These are phyloP conservation scores for Wickerhamiella vanderwaltii DNA, from an alignment of 805 yeast genomes.

Conservation along the genomic window DNA sequence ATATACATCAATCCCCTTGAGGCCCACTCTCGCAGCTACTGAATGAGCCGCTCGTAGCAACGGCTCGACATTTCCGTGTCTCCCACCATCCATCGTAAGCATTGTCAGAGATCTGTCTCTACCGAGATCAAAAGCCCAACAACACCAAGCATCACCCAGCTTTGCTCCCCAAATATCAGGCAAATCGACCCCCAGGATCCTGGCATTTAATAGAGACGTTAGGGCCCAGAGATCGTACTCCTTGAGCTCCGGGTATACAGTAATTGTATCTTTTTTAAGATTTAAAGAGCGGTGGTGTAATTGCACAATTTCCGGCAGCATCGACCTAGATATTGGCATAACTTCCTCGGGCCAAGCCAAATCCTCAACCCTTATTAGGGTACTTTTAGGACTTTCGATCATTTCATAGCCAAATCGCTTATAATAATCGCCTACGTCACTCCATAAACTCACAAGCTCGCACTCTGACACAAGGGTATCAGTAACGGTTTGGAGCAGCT, in stretches of 20 bases:
- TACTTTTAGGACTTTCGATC: conserved; percentile 5
- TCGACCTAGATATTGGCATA: not conserved
- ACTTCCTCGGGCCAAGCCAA: conserved; percentile 8
- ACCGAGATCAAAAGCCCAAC: conserved; percentile 1
- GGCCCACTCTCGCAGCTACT: not conserved
- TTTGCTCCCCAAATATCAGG: conserved; percentile 4
- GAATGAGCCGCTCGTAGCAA: not conserved
- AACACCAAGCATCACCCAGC: not conserved
- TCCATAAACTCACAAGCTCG: conserved; percentile 41
- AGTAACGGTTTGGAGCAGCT: conserved; percentile 31
- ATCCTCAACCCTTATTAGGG: not conserved
- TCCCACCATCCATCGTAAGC: conserved; percentile 4
- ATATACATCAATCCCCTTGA: conserved; percentile 1
- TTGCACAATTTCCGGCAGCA: not conserved
- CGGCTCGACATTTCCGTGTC: not conserved
- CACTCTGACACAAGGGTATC: conserved; percentile 16
- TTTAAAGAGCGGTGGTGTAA: not conserved
- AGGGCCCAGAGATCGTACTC: not conserved
- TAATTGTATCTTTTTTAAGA: not conserved
- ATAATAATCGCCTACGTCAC: conserved; percentile 64
- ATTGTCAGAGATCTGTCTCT: not conserved
- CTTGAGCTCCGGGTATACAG: not conserved
- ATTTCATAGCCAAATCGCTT: conserved; percentile 39
- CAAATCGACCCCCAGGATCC: not conserved
- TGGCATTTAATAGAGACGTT: not conserved